phyloP scores from a whole-genome alignment of 2,329 filamentous ascomycete genomes.

The Ramularia endophylla region DNA sequence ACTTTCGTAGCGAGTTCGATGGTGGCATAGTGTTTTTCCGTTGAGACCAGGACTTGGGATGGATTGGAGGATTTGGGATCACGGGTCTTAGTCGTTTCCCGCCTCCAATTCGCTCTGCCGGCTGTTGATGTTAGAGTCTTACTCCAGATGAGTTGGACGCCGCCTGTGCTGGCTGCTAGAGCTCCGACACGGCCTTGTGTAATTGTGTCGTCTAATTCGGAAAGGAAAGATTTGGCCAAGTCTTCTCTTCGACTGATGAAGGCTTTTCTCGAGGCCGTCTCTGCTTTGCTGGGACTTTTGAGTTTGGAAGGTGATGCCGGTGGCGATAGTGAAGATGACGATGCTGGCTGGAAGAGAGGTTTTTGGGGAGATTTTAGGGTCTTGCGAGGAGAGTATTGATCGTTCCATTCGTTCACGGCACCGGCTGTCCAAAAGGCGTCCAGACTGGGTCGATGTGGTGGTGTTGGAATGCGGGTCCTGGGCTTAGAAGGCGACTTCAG shows the following conservation, averaged over 20 bases:
- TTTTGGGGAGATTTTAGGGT: constrained; percentile 35
- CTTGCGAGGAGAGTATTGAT: constrained; percentile 53
- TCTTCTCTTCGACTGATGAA: constrained; percentile 59
- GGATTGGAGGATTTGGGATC: constrained; percentile 15
- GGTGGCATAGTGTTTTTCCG: constrained; percentile 51
- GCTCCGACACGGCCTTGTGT: constrained; percentile 54
- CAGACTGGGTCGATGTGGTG: constrained; percentile 48
- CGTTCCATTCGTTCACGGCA: constrained; percentile 58
- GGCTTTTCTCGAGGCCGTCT: constrained; percentile 46
- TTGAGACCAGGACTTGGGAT: constrained; percentile 16
- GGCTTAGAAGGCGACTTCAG: constrained; percentile 46
- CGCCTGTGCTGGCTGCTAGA: constrained; percentile 59
- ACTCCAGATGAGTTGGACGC: constrained; percentile 66
- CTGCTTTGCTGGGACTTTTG: constrained; percentile 30
- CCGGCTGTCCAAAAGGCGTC: constrained; percentile 58
- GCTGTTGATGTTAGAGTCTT: constrained; percentile 76
- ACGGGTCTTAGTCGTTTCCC: constrained; percentile 36
- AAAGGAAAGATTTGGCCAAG: constrained; percentile 59
- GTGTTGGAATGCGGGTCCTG: constrained; percentile 44
- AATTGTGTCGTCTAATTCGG: constrained; percentile 62
- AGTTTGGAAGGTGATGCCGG: constrained; percentile 36
- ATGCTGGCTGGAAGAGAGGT: constrained; percentile 19
- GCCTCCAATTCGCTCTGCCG: constrained; percentile 51
- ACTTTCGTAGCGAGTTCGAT: constrained; percentile 90
- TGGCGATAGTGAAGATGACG: constrained; percentile 19